A percentile compares a stretch with the other conserved stretches of the same genome.
Evolutionary conservation across 441 rosid genomes (phyloP).

Genomic region (Cnidoscolus chayamansa): DNA sequence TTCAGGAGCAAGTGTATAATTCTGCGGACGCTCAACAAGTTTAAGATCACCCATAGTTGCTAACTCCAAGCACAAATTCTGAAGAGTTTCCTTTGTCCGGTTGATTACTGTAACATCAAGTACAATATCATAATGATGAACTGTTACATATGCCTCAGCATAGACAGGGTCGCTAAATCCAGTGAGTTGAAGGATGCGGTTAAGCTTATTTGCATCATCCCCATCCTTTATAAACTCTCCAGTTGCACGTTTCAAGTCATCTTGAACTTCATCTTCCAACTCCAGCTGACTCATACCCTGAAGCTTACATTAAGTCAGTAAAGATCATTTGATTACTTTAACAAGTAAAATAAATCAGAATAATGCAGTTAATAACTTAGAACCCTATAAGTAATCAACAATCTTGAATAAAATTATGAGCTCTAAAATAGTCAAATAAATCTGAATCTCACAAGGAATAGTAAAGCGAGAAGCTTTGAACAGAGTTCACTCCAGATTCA

Average conservation of each 20-base stretch:
- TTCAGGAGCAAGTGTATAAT: constrained; percentile 91
- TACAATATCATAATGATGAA: constrained; percentile 87
- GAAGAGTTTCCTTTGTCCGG: constrained; percentile 86
- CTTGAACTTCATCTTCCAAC: constrained; percentile 94
- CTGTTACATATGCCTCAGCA: constrained; percentile 92
- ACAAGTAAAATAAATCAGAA: too few species aligned
- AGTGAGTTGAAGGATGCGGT: constrained; percentile 88
- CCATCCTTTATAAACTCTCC: constrained; percentile 87
- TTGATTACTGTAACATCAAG: constrained; percentile 85
- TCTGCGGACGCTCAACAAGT: constrained; percentile 91
- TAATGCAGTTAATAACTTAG: too few species aligned
- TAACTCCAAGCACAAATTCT: constrained; percentile 85
- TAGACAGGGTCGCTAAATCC: constrained; percentile 94
- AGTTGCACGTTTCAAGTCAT: constrained; percentile 91
- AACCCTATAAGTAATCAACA: not conserved
- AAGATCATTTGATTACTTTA: not conserved
- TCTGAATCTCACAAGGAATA: not conserved
- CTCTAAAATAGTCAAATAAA: not conserved
- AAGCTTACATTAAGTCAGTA: constrained; percentile 19
- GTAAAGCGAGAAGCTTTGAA: not conserved
- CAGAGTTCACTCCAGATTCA: not conserved
- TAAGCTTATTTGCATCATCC: constrained; percentile 84
- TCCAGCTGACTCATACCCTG: constrained; percentile 98
- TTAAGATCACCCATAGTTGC: constrained; percentile 97
- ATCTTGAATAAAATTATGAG: not conserved